phyloP scores from a whole-genome alignment of 345 rosid genomes.

The Citrus reticulata region DNA sequence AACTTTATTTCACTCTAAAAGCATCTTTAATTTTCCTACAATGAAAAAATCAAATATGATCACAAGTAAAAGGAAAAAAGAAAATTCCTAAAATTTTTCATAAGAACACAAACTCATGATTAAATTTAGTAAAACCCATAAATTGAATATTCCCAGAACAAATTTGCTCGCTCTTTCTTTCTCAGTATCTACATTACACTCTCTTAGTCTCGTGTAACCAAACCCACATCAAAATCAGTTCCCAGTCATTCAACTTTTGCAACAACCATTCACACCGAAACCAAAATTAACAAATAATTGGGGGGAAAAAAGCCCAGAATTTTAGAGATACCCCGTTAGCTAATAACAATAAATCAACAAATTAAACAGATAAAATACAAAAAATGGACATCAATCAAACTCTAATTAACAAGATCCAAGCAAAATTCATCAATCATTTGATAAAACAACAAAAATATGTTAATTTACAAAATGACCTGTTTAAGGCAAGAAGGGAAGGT shows the following conservation, averaged over 20 bases:
- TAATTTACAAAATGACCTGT: conserved; percentile 35
- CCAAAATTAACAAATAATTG: background rate
- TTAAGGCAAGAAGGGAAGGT: conserved; percentile 94
- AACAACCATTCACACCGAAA: background rate
- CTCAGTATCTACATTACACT: background rate
- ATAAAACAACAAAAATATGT: background rate
- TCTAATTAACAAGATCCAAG: background rate
- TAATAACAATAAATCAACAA: background rate
- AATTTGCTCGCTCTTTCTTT: background rate
- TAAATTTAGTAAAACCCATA: background rate
- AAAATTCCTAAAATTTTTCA: background rate
- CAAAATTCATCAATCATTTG: background rate
- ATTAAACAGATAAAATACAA: background rate
- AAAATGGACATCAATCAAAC: background rate
- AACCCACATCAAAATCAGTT: background rate
- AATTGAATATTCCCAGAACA: background rate
- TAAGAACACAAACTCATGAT: background rate
- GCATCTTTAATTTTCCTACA: background rate
- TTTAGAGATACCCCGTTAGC: background rate
- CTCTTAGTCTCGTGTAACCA: background rate
- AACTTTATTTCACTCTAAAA: background rate
- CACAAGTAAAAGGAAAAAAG: too few species aligned
- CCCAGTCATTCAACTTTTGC: background rate
- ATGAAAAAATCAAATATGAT: background rate
- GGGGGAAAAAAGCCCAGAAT: background rate